phyloP scores from a whole-genome alignment of 1,139 yeast genomes.

The Candida buenavistaensis region DNA sequence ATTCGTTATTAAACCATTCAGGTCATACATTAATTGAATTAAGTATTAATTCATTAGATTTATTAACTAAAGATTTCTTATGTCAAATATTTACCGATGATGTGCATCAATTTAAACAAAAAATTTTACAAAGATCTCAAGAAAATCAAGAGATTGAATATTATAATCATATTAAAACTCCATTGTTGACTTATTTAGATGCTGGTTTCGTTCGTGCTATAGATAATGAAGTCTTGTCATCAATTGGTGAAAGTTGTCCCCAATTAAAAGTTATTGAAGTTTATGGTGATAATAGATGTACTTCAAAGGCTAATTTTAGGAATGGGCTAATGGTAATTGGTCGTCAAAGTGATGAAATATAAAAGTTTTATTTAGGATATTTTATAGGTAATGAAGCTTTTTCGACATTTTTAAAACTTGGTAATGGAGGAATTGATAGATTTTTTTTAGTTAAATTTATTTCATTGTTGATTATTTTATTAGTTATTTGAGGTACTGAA shows the following conservation, averaged over 20 bases:
- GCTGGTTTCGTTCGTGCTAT: slow-evolving; percentile 74
- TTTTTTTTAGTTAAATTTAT: slow-evolving; percentile 23
- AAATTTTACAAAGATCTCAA: slow-evolving; percentile 26
- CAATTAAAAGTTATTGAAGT: slow-evolving; percentile 68
- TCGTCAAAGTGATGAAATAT: slow-evolving; percentile 50
- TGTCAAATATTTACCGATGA: slow-evolving; percentile 41
- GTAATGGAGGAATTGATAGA: slow-evolving; percentile 41
- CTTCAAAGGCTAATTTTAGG: slow-evolving; percentile 52
- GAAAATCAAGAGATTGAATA: slow-evolving; percentile 13
- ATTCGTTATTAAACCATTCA: slow-evolving; percentile 64
- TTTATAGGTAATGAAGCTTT: slow-evolving; percentile 45
- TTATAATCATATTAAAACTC: slow-evolving; percentile 31
- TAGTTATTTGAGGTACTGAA: slow-evolving; percentile 56
- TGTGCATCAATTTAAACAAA: slow-evolving; percentile 28
- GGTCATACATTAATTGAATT: slow-evolving; percentile 64
- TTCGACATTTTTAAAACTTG: slow-evolving; percentile 63
- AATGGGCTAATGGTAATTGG: slow-evolving; percentile 69
- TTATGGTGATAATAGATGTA: slow-evolving; percentile 74
- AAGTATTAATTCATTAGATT: slow-evolving; percentile 67
- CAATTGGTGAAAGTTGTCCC: slow-evolving; percentile 57
- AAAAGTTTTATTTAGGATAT: slow-evolving; percentile 20
- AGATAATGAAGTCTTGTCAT: slow-evolving; percentile 60
- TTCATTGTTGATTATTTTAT: slow-evolving; percentile 36
- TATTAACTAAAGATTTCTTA: slow-evolving; percentile 53
- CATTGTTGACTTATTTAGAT: slow-evolving; percentile 64